Evolutionary conservation across 2,329 filamentous ascomycete genomes (phyloP).

Genomic region (Paecilomyces sp.): DNA sequence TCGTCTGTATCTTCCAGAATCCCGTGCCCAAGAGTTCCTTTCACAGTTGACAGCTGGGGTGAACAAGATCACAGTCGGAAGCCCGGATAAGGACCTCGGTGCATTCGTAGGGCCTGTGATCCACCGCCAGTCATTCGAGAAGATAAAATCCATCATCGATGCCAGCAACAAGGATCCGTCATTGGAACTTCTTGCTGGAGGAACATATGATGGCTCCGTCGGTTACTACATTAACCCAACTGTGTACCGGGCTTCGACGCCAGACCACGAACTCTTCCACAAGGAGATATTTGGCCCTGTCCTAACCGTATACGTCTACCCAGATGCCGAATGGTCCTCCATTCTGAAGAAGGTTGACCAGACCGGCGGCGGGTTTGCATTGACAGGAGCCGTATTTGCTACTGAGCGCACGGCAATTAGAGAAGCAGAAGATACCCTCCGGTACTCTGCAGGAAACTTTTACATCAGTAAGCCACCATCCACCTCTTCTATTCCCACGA

Average conservation of each 20-base stretch:
- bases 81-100: constrained; percentile 56
- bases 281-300: constrained; percentile 80
- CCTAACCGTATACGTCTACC: constrained; percentile 68
- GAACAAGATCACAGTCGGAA: constrained; percentile 62
- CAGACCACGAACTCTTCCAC: constrained; percentile 64
- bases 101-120: constrained; percentile 88
- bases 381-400: constrained; percentile 39
- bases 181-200: constrained; percentile 66
- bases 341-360: constrained; percentile 47
- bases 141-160: constrained; percentile 69
- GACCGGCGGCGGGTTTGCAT: constrained; percentile 30
- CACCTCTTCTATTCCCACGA: neutral
- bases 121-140: constrained; percentile 73
- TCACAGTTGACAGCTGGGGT: constrained; percentile 61
- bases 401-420: constrained; percentile 28
- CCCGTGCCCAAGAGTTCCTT: constrained; percentile 66
- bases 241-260: constrained; percentile 68
- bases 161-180: constrained; percentile 68
- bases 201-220: constrained; percentile 67
- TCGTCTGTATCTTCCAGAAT: constrained; percentile 69
- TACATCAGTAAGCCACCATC: constrained; percentile 24
- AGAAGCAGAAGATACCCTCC: constrained; percentile 28
- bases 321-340: constrained; percentile 54
- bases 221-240: constrained; percentile 83
- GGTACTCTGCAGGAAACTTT: constrained; percentile 34